A percentile compares a stretch with the other conserved stretches of the same genome.
phyloP scores from a whole-genome alignment of 164 flowering plant genomes.

The Vitis labrusca region DNA sequence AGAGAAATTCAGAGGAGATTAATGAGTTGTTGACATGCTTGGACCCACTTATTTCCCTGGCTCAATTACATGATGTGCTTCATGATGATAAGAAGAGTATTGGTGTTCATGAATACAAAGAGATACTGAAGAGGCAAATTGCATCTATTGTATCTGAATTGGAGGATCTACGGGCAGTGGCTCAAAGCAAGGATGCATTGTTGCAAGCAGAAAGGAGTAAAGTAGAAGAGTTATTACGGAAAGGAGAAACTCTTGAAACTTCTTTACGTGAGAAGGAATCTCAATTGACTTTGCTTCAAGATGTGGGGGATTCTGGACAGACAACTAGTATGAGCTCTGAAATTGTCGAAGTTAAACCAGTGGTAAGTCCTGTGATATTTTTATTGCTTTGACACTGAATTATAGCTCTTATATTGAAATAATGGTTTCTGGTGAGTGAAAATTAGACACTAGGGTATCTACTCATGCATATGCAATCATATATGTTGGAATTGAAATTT shows the following conservation, averaged over 20 bases:
- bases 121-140: constrained; percentile 55
- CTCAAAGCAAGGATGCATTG: constrained; percentile 58
- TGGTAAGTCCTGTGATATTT: constrained; percentile 43
- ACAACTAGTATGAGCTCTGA: constrained; percentile 43
- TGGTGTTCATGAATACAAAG: constrained; percentile 41
- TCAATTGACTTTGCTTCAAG: constrained; percentile 52
- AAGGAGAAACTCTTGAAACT: constrained; percentile 54
- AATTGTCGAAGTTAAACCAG: constrained; percentile 72
- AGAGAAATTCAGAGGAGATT: constrained; percentile 53
- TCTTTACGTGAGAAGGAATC: constrained; percentile 72
- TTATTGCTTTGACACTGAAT: no score
- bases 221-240: constrained; percentile 59
- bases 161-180: constrained; percentile 45
- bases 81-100: constrained; percentile 27
- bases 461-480: no score
- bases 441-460: no score
- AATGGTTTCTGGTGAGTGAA: no score
- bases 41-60: constrained; percentile 38
- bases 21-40: constrained; percentile 66
- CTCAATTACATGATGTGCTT: constrained; percentile 34
- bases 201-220: constrained; percentile 63
- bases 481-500: background rate
- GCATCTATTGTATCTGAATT: constrained; percentile 56
- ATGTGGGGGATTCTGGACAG: constrained; percentile 41
- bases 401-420: no score